phyloP scores from a whole-genome alignment of 1,139 yeast species.

The Yamadazyma buinensis region DNA sequence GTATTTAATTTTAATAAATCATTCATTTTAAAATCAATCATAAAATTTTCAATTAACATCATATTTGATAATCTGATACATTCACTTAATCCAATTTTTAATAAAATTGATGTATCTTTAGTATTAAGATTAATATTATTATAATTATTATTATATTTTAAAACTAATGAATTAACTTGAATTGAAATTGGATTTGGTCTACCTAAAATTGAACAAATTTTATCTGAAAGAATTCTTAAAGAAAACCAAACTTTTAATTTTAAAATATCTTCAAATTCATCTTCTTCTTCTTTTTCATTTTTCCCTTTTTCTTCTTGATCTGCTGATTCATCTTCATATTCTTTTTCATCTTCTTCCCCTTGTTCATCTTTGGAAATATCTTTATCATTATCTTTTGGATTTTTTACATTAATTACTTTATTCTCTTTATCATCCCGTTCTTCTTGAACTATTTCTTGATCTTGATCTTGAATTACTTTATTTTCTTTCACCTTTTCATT shows the following conservation, averaged over 20 bases:
- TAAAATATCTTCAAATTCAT: constrained; percentile 27
- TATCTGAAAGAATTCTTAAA: constrained; percentile 44
- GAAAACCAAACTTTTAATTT: constrained; percentile 50
- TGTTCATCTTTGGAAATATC: too few relatives aligned
- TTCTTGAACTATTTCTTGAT: constrained; percentile 18
- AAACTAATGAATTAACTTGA: constrained; percentile 39
- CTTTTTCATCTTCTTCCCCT: constrained; percentile 9
- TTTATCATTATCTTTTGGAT: constrained; percentile 18
- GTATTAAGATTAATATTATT: constrained; percentile 21
- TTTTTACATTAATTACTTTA: too few relatives aligned
- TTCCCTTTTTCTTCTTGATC: background rate
- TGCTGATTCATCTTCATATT: background rate
- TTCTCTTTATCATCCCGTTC: constrained; percentile 22
- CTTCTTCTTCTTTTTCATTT: constrained; percentile 16
- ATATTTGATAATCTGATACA: constrained; percentile 47
- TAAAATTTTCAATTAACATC: constrained; percentile 51
- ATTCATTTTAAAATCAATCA: constrained; percentile 39
- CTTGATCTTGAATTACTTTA: background rate
- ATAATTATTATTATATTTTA: constrained; percentile 19
- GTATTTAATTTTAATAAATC: constrained; percentile 38
- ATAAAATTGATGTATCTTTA: constrained; percentile 24
- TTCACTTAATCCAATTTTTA: constrained; percentile 48
- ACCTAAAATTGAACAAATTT: constrained; percentile 50
- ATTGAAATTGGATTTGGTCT: constrained; percentile 56
- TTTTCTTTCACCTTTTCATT: constrained; percentile 14